These are phyloP conservation scores for Nakazawaea sp. DNA, from an alignment of 805 yeast genomes.

Conservation along the genomic window DNA sequence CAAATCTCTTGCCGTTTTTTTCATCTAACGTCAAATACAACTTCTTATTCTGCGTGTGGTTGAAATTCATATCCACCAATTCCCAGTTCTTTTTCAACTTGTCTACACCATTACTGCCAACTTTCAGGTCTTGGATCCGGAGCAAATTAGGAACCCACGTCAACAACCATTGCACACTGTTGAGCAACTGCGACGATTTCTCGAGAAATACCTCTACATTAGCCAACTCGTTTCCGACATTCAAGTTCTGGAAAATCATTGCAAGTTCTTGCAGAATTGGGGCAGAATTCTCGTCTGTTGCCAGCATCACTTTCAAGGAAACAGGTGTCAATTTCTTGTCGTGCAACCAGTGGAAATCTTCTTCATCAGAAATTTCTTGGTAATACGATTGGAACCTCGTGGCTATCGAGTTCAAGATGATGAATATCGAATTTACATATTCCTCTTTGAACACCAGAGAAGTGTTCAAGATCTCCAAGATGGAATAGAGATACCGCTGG, in stretches of 20 bases:
- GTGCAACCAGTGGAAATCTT: constrained; percentile 25
- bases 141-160: constrained; percentile 54
- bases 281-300: constrained; percentile 12
- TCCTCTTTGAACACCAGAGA: constrained; percentile 52
- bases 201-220: constrained; percentile 24
- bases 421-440: constrained; percentile 39
- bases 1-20: constrained; percentile 27
- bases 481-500: constrained; percentile 33
- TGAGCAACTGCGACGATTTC: constrained; percentile 43
- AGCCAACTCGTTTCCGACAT: constrained; percentile 17
- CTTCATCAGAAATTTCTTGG: constrained; percentile 15
- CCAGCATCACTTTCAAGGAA: constrained; percentile 24
- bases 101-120: constrained; percentile 9
- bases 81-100: constrained; percentile 24
- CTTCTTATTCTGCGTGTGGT: constrained; percentile 3
- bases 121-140: constrained; percentile 20
- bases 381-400: constrained; percentile 24
- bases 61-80: constrained; percentile 15
- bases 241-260: constrained; percentile 15
- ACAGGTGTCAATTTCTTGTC: constrained; percentile 22
- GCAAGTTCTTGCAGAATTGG: constrained; percentile 21
- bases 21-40: constrained; percentile 20
- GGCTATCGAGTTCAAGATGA: constrained; percentile 33
- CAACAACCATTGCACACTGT: constrained; percentile 49
- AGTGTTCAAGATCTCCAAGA: constrained; percentile 43